These are phyloP conservation scores for Ceratocystis papillata DNA, from an alignment of 2,329 filamentous ascomycete species.

Conservation along the genomic window DNA sequence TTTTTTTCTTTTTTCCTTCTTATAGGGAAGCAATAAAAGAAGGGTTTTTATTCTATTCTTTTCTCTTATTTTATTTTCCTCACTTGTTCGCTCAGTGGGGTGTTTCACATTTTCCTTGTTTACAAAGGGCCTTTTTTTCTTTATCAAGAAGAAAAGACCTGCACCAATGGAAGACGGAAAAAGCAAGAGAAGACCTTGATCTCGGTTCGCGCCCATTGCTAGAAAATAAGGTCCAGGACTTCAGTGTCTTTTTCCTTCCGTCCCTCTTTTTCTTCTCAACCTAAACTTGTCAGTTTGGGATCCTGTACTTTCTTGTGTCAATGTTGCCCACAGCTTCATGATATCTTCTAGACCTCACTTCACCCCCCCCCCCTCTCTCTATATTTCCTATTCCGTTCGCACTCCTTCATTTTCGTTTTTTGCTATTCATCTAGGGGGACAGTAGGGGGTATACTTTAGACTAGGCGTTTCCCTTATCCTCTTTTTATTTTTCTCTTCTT, in stretches of 20 bases:
- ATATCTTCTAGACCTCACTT: constrained; percentile 5
- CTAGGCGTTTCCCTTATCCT: background rate
- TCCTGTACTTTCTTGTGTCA: background rate
- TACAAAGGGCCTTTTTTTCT: constrained; percentile 8
- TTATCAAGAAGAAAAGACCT: constrained; percentile 4
- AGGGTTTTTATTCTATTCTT: background rate
- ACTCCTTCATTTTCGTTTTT: background rate
- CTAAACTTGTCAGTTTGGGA: constrained; percentile 1
- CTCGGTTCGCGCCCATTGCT: background rate
- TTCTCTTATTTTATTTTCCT: background rate
- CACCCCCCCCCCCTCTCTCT: background rate
- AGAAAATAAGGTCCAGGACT: background rate
- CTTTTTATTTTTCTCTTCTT: background rate
- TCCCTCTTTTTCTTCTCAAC: background rate
- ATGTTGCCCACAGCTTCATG: constrained; percentile 4
- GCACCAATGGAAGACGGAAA: background rate
- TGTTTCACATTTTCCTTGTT: constrained; percentile 7
- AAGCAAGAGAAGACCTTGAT: background rate
- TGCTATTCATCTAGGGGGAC: background rate
- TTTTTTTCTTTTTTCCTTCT: background rate
- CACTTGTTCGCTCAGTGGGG: background rate
- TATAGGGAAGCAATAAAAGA: constrained; percentile 1
- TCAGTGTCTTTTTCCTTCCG: background rate
- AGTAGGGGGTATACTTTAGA: constrained; percentile 1
- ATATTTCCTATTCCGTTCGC: background rate